Conservation (phyloP, 202 grass and related monocot species). For the Schoenoplectus triqueter region DNA sequence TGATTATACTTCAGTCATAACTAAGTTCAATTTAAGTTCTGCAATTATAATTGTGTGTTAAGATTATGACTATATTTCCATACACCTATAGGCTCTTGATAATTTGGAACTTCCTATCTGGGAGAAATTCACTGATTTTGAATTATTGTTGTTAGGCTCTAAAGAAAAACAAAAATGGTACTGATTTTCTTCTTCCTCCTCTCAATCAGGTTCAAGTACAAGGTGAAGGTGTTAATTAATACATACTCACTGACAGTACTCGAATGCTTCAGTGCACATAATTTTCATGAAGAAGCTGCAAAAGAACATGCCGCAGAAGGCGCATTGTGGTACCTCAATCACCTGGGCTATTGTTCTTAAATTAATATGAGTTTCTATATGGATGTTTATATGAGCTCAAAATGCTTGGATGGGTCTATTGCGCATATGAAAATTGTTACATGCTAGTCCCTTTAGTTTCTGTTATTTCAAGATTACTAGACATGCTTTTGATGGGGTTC, state of each 20-base stretch:
- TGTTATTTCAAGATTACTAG: neutral
- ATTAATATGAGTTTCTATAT: neutral
- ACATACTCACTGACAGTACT: constrained; percentile 43
- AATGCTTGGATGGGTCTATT: neutral
- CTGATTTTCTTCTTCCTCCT: neutral
- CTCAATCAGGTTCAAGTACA: constrained; percentile 67
- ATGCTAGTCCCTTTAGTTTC: neutral
- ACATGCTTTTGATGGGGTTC: neutral
- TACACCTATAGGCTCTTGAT: neutral
- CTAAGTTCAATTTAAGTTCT: neutral
- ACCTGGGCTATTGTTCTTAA: constrained; percentile 33
- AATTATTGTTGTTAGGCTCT: neutral
- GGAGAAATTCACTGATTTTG: neutral
- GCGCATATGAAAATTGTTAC: neutral
- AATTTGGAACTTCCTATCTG: neutral
- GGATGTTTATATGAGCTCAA: neutral
- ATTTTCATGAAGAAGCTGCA: constrained; percentile 53
- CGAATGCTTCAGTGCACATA: constrained; percentile 55
- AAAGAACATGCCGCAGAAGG: constrained; percentile 61
- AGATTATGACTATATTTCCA: neutral
- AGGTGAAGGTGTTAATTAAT: constrained; percentile 54
- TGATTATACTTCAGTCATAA: neutral
- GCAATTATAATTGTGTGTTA: neutral
- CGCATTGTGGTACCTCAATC: constrained; percentile 68
- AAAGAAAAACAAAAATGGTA: neutral